Evolutionary conservation across 179 eudicot species (phyloP).

Genomic region (Carnegiea gigantea): DNA sequence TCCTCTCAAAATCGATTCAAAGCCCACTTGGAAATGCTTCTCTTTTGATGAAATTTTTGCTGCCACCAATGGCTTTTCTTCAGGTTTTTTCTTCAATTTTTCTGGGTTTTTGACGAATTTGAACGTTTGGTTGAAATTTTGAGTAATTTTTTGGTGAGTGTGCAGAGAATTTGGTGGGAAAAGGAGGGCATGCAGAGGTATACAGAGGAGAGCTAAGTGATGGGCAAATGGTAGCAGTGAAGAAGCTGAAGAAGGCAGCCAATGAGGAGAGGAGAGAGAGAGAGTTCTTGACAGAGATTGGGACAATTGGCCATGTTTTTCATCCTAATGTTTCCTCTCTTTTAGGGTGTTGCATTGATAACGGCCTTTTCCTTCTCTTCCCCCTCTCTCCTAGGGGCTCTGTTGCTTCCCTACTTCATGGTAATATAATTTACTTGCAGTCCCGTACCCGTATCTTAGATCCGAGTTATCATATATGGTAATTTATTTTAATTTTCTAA

Average conservation of each 20-base stretch:
- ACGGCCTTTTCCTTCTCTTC: constrained; percentile 84
- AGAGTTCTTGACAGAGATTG: constrained; percentile 90
- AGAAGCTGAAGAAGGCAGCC: constrained; percentile 53
- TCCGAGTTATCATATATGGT: too few relatives aligned
- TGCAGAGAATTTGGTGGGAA: constrained; percentile 89
- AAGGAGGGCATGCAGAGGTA: constrained; percentile 93
- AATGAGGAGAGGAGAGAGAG: constrained; percentile 79
- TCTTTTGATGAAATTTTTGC: constrained; percentile 70
- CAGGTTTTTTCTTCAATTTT: constrained; percentile 40
- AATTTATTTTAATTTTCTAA: too few relatives aligned
- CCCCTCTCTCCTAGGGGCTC: constrained; percentile 79
- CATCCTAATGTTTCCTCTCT: constrained; percentile 87
- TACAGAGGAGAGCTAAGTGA: constrained; percentile 60
- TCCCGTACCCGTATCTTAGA: too few relatives aligned
- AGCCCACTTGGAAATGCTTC: constrained; percentile 83
- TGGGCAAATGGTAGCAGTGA: constrained; percentile 80
- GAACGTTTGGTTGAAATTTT: background rate
- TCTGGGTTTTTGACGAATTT: background rate
- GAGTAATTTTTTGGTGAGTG: background rate
- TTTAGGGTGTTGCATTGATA: constrained; percentile 82
- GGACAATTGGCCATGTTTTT: constrained; percentile 81
- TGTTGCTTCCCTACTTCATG: constrained; percentile 90
- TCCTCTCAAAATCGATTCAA: constrained; percentile 10
- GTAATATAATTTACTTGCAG: constrained; percentile 25
- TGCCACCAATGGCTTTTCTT: constrained; percentile 74